Evolutionary conservation across 2,329 filamentous ascomycete genomes (phyloP), one percentile per base, ranked within the genome.

Genomic region (Colletotrichum sp.): DNA sequence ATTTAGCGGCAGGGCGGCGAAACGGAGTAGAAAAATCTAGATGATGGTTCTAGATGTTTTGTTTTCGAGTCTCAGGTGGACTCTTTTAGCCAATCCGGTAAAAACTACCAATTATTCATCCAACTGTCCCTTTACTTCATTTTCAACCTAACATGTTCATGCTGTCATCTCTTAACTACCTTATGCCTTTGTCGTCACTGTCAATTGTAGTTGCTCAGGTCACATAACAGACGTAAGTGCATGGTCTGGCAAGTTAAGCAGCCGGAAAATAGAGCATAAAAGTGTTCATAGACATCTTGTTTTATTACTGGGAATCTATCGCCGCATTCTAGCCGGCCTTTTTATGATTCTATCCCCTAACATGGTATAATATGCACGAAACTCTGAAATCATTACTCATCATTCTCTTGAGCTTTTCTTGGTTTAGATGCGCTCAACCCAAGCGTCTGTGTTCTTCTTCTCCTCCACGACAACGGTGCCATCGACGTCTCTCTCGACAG

Each of bases 401-500:
- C 64, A 72, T n/a, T 24, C 34, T 26, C 21, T 32, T 18, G 15
- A 21, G 24, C 55, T 1, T 24, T 32, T 34, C 57, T 57, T 2
- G 16, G 2, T 10, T 72, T 13, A 70, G 21, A 70, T 67, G 9
- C 60, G 69, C 44, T 75, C 72, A 24, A 75, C 68, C 72, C 72
- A 75, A 8, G 34, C 49, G 13, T 64, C 72, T 5, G 44, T 34
- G 36, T 64, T 39, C 32, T 74, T 74, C 72, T 75, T 64, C 59
- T 74, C 36, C n/a, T 73, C 66, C 12, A 70, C 15, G 7, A 9
- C 55, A 16, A 44, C 72, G 16, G 8, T 36, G 21, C 30, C 67
- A 4, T 68, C 44, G 15, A 24, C 57, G 15, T 68, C 78, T 15
- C 66, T 71, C 69, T 78, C 77, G 15, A 71, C 68, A 18, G 55